Evolutionary conservation across 331 rosid genomes (phyloP), one percentile per base, ranked within the genome.

Genomic region (Saraca asoca): DNA sequence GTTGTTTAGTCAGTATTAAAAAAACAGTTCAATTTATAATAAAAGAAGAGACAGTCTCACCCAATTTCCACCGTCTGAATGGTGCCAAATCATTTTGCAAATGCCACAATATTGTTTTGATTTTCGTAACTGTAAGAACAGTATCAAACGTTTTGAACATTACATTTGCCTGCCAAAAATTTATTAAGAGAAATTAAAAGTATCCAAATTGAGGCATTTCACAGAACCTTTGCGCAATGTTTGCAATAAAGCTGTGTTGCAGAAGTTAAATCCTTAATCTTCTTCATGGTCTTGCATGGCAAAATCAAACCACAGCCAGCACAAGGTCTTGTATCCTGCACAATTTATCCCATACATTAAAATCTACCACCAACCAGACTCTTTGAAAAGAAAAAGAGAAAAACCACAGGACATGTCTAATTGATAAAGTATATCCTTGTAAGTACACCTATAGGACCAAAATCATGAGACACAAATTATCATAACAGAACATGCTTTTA

Each of bases 91-190:
- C 84, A 72, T 80, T 89, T 86, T 83, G 86, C 99, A 94, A 79
- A 94, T 83, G 69, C 99, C 97, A 85, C 99, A 90, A 69, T 88
- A 90, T 77, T 94, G 99, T 71, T 85, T 88, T 64, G 97, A 94
- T 73, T 94, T 88, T 72, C 59, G 84, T 61, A 94, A 78, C 99
- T 94, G 80, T 53, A 56, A 45, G 52, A 64, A 64, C 38, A 66
- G 57, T 37, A 70, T 42, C 62, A 77, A 18, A 44, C 24, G 15
- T 62, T 54, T 49, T 54, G 56, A 20, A 46, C 38, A 68, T 67
- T 44, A 73, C 51, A 70, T 0, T 43, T 45, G 13, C 38, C 63
- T 44, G 52, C 20, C 44, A 35, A 15, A 64, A 70, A 68, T 9
- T 74, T 42, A 35, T 66, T n/a, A 24, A 62, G 7, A 74, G 52